Evolutionary conservation across 352 stramenopile species (phyloP), one percentile per base, ranked within the genome.

Genomic region (Globisporangium iwayamae): DNA sequence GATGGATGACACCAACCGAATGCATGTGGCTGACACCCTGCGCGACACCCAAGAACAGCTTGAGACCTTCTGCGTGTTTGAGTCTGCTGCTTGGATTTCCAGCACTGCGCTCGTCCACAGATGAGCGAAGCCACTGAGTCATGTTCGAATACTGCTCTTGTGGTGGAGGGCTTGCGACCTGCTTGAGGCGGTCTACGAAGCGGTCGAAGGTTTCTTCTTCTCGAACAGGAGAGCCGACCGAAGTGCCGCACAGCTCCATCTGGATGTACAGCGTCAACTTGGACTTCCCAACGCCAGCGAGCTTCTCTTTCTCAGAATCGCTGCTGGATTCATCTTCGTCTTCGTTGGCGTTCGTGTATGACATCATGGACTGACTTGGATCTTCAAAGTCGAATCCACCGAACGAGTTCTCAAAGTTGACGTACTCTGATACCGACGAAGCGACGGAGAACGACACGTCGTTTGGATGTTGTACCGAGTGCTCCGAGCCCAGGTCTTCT

Each of bases 1-100:
- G 81, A 68, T 90, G 81, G 43, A 90, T 89, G 52, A 90, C 76
- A 4, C 79, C 79, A 46, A 78, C 72, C 16, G 81, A 82, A 65
- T 94, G 85, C 71, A 94, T 84, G 59, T 94, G 83, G 28, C 84
- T 70, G 25, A 93, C 83, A 38, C 85, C 85, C 58, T 87, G 74
- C 10, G 89, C 79, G 43, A 85, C 80, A 34, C 78, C 72, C 0
- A 83, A 62, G 60, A 92, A 89, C 16, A 92, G 69, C 45, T 79
- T 80, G 30, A 94, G 60, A 0, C 83, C 85, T 34, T 89, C 78
- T 5, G 72, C 65, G 59, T 94, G 83, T 60, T 75, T 85, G 9
- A 6, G 8, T 68, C 59, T 3, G 76, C 71, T 50, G 11, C 32
- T 9, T 34, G 30, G 25, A 30, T 45, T 22, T 11, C 16, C 9